Percentiles rank a stretch among this genome's conserved stretches.
phyloP scores from a whole-genome alignment of 768 basidiomycete species.

The Lactifluus pinguis region DNA sequence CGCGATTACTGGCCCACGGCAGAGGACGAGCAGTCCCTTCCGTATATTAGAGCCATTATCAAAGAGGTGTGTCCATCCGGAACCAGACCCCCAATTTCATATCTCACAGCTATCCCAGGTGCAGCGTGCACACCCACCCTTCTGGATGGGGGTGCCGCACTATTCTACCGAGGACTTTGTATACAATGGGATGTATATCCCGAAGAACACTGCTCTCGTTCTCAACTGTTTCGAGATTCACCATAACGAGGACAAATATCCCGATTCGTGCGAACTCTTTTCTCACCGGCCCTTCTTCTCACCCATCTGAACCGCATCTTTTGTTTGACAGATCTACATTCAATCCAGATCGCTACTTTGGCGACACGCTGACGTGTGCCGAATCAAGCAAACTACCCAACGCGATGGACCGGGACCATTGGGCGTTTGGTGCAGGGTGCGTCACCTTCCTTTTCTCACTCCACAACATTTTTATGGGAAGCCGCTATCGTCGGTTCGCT shows the following conservation, averaged over 20 bases:
- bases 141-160: no score
- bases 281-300: not conserved
- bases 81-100: not conserved
- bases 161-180: no score
- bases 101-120: constrained; percentile 13
- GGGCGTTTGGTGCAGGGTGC: constrained; percentile 38
- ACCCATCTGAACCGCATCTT: not conserved
- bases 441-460: constrained; percentile 6
- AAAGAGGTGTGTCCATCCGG: constrained; percentile 19
- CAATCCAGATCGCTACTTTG: constrained; percentile 19
- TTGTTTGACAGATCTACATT: constrained; percentile 20
- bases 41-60: constrained; percentile 15
- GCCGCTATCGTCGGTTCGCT: not conserved
- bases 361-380: constrained; percentile 30
- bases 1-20: constrained; percentile 20
- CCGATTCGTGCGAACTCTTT: constrained; percentile 27
- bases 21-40: not conserved
- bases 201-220: constrained; percentile 24
- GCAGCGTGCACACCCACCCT: constrained; percentile 16
- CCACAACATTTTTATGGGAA: not conserved
- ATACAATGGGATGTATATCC: constrained; percentile 1
- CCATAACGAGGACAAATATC: constrained; percentile 29
- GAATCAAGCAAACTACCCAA: constrained; percentile 32
- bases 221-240: constrained; percentile 24
- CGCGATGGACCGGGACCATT: not conserved